Conservation (phyloP, 1,284 basidiomycete genomes). For the Microbotryum lychnidis-dioicae region DNA sequence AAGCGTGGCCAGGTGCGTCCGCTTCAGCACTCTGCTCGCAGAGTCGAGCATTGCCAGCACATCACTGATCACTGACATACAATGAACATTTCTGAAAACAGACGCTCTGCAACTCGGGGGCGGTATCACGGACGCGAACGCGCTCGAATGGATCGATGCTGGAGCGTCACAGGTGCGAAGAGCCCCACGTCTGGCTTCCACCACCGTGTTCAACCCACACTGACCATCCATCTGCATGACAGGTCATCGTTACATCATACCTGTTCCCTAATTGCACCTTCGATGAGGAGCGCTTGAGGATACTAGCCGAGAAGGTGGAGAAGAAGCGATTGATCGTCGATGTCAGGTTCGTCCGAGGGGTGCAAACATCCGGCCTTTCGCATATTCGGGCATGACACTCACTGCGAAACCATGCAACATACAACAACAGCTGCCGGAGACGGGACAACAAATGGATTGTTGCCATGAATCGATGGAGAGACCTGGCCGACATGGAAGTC, state of each 20-base stretch:
- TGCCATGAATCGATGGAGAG: constrained; percentile 99
- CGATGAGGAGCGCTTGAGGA: constrained; percentile 60
- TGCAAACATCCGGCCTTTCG: neutral
- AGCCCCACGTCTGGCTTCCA: constrained; percentile 2
- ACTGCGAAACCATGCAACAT: neutral
- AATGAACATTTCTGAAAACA: constrained; percentile 30
- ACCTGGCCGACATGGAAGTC: constrained; percentile 89
- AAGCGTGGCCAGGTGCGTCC: constrained; percentile 65
- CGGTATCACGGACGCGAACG: constrained; percentile 77
- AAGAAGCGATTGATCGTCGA: constrained; percentile 89
- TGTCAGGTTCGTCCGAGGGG: constrained; percentile 58
- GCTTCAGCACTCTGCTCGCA: neutral
- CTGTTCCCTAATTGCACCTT: constrained; percentile 81
- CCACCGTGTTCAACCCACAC: neutral
- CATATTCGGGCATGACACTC: neutral
- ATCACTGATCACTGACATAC: neutral
- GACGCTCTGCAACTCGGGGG: constrained; percentile 85
- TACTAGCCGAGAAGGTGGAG: constrained; percentile 60
- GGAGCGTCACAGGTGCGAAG: constrained; percentile 79
- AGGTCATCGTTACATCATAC: constrained; percentile 96
- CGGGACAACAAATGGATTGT: constrained; percentile 76
- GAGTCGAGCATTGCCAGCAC: neutral
- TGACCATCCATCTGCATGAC: neutral
- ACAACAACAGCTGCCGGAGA: constrained; percentile 62
- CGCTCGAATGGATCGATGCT: constrained; percentile 69